A percentile compares a stretch with the other conserved stretches of the same genome.
phyloP scores from a whole-genome alignment of 2,329 filamentous ascomycete genomes.

The Ascochyta lentis region DNA sequence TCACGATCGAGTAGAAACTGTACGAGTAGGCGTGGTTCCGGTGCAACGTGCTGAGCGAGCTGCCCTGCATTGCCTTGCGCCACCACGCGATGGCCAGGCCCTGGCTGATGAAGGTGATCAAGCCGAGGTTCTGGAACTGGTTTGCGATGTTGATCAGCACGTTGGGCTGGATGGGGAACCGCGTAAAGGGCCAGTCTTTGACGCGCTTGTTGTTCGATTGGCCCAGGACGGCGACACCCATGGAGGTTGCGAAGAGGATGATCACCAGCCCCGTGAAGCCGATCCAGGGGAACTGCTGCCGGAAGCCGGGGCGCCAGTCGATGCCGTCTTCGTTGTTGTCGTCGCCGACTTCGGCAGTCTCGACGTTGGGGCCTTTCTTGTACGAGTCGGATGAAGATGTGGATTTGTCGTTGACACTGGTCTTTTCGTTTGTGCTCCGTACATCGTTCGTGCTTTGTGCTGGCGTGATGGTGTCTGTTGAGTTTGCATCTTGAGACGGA shows the following conservation, averaged over 20 bases:
- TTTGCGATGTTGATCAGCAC: slow-evolving; percentile 36
- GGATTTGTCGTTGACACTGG: slow-evolving; percentile 4
- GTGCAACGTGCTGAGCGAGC: slow-evolving; percentile 27
- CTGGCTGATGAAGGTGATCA: slow-evolving; percentile 31
- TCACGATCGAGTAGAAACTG: slow-evolving; percentile 33
- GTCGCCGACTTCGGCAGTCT: slow-evolving; percentile 19
- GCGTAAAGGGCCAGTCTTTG: slow-evolving; percentile 27
- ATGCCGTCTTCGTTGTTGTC: slow-evolving; percentile 21
- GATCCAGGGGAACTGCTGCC: slow-evolving; percentile 33
- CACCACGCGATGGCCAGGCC: slow-evolving; percentile 37
- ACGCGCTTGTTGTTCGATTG: slow-evolving; percentile 24
- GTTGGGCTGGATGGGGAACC: slow-evolving; percentile 32
- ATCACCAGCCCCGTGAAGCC: slow-evolving; percentile 28
- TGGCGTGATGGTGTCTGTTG: slow-evolving; percentile 2
- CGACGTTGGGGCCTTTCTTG: slow-evolving; percentile 12
- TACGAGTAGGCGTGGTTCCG: slow-evolving; percentile 34
- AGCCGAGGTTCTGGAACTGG: slow-evolving; percentile 32
- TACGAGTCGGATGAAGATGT: slow-evolving; percentile 7
- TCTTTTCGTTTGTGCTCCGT: slow-evolving; percentile 2
- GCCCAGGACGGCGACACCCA: slow-evolving; percentile 24
- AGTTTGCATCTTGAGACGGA: background rate
- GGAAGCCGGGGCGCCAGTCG: slow-evolving; percentile 33
- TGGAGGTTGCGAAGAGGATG: slow-evolving; percentile 27
- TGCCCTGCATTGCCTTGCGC: slow-evolving; percentile 31
- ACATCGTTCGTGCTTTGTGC: background rate